phyloP scores from a whole-genome alignment of 306 rosid genomes.

The Ziziphus jujuba region DNA sequence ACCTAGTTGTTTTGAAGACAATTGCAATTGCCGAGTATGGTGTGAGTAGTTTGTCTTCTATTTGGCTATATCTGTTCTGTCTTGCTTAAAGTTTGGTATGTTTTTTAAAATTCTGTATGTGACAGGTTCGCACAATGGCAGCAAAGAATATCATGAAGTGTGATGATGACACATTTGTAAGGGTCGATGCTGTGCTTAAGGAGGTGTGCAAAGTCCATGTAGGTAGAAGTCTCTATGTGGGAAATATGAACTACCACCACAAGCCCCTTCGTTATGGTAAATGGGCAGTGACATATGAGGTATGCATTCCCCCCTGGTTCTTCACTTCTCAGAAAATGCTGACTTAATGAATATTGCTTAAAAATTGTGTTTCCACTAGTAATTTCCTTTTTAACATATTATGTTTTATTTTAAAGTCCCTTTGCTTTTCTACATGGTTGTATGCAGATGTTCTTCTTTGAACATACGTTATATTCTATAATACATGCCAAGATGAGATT shows the following conservation, averaged over 20 bases:
- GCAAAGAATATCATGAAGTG: slow-evolving; percentile 91
- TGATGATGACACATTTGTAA: slow-evolving; percentile 92
- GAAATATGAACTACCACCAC: slow-evolving; percentile 87
- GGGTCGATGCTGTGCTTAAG: slow-evolving; percentile 70
- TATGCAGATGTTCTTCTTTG: not conserved
- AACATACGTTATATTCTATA: slow-evolving; percentile 1
- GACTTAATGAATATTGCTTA: not conserved
- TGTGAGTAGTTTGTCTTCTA: slow-evolving; percentile 50
- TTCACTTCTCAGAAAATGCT: not conserved
- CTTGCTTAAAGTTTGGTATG: slow-evolving; percentile 7
- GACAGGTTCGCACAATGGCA: slow-evolving; percentile 59
- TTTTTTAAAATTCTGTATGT: slow-evolving; percentile 14
- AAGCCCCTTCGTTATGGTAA: slow-evolving; percentile 88
- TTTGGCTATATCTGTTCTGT: slow-evolving; percentile 15
- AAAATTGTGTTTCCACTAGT: not conserved
- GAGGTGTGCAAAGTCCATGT: slow-evolving; percentile 51
- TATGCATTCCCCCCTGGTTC: slow-evolving; percentile 25
- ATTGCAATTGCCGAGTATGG: slow-evolving; percentile 93
- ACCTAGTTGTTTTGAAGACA: slow-evolving; percentile 94
- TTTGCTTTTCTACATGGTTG: not conserved
- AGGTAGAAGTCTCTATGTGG: slow-evolving; percentile 71
- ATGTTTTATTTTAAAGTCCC: slow-evolving; percentile 1
- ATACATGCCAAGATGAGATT: not conserved
- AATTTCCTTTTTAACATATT: not conserved
- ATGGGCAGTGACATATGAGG: slow-evolving; percentile 99